Evolutionary conservation across 2,329 filamentous ascomycete species (phyloP), one percentile per base, ranked within the genome.

Genomic region (Botrytis galanthina): DNA sequence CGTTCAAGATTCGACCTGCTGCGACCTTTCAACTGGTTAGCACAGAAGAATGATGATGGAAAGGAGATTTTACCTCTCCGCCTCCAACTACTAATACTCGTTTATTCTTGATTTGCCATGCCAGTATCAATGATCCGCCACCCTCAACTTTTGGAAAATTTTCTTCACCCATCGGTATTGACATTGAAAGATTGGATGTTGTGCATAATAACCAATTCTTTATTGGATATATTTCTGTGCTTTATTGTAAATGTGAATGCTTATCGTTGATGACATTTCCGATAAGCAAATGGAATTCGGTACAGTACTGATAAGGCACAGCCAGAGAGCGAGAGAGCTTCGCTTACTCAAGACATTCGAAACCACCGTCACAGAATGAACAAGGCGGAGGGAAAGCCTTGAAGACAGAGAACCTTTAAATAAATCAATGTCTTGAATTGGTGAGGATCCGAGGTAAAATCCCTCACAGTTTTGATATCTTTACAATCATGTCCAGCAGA

Each of bases 21-120:
- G 96, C 96, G 77, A 99, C 96, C 96, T 98, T 82, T 75, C 75
- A n/a, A 32, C 69, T 26, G 57, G 72, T 82, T 78, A 78, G 76
- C 18, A 35, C 12, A n/a, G 60, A 54, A 59, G 20, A 67, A 61
- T 73, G 22, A 26, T 62, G 10, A 37, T 46, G 69, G 35, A 60
- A 37, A 42, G 26, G 32, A n/a, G 9, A 7, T 26, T 77, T 76
- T 85, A 97, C 95, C 87, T 98, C 95, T 82, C 96, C 96, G 79
- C 95, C 96, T 76, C 96, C 96, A 12, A 99, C 90, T 7, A 99
- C 93, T n/a, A 99, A 85, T 26, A 98, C 92, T 76, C 90, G 90
- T 83, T 97, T 98, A 82, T 91, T 91, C 81, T 90, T 92, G 79
- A 97, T 91, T 84, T 98, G 96, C 95, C 95, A 99, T 81, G 96